Evolutionary conservation across 495 filamentous ascomycete genomes (phyloP).

Genomic region (Aspergillus saccharolyticus): DNA sequence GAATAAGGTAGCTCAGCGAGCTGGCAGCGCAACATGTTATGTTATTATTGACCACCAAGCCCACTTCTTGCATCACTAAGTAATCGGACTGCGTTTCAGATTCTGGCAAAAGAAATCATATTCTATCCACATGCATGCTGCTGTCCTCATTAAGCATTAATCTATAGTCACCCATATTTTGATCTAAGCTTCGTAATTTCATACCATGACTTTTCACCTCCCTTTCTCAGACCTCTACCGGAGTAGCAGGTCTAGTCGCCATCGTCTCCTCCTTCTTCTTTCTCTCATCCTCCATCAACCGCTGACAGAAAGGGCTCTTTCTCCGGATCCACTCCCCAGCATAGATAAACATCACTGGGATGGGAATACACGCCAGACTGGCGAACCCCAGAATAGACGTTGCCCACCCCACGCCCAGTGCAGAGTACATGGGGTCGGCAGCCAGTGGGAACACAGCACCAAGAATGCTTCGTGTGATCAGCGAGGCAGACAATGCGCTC

Average conservation of each 20-base stretch:
- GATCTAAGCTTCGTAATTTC: background rate
- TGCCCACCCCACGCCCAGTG: slow-evolving; percentile 42
- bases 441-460: slow-evolving; percentile 53
- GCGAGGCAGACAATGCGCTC: slow-evolving; percentile 61
- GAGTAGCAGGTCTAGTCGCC: slow-evolving; percentile 7
- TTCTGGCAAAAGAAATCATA: too few species aligned
- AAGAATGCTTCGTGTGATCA: slow-evolving; percentile 53
- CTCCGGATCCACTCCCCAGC: slow-evolving; percentile 33
- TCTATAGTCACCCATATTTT: background rate
- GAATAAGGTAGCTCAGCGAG: too few species aligned
- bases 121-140: too few species aligned
- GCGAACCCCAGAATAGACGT: slow-evolving; percentile 43
- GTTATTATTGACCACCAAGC: too few species aligned
- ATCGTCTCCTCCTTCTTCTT: slow-evolving; percentile 13
- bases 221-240: slow-evolving; percentile 12
- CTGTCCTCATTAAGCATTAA: background rate
- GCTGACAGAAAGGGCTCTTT: slow-evolving; percentile 39
- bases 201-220: background rate
- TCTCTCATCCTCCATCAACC: slow-evolving; percentile 25
- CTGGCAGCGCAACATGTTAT: too few species aligned
- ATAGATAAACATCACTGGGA: slow-evolving; percentile 38
- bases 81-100: too few species aligned
- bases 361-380: slow-evolving; percentile 35
- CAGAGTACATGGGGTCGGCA: slow-evolving; percentile 34
- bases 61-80: too few species aligned